phyloP scores from a whole-genome alignment of 345 rosid species.

The Populus pruinosa region DNA sequence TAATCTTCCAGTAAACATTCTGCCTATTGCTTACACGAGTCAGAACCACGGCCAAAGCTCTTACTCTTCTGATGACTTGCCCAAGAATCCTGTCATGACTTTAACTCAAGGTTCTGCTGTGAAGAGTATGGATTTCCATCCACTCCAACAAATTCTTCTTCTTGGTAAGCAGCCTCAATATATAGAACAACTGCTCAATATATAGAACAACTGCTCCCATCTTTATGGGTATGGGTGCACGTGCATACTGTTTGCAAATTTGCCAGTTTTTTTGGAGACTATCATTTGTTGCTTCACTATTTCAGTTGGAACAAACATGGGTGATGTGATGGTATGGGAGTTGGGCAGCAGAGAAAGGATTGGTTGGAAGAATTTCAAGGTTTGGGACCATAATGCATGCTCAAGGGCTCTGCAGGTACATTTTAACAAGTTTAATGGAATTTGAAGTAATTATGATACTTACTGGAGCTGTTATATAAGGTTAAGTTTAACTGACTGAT shows the following conservation, averaged over 20 bases:
- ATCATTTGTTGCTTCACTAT: constrained; percentile 16
- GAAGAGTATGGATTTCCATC: constrained; percentile 93
- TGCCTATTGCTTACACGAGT: constrained; percentile 56
- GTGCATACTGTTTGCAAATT: not conserved
- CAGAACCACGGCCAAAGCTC: constrained; percentile 76
- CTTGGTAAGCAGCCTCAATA: constrained; percentile 52
- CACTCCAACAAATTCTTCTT: constrained; percentile 66
- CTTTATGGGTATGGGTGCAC: not conserved
- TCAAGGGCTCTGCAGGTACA: constrained; percentile 66
- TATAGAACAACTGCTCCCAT: constrained; percentile 4
- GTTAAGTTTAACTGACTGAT: constrained; percentile 8
- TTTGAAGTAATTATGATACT: constrained; percentile 5
- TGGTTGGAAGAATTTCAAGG: constrained; percentile 53
- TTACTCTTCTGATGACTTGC: constrained; percentile 73
- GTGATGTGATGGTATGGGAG: constrained; percentile 73
- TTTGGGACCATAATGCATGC: constrained; percentile 56
- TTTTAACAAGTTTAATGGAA: constrained; percentile 10
- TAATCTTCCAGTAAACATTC: constrained; percentile 63
- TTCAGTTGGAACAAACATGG: constrained; percentile 79
- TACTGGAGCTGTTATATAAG: not conserved
- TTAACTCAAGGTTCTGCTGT: constrained; percentile 68
- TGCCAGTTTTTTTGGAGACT: constrained; percentile 1
- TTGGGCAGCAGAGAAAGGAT: constrained; percentile 62
- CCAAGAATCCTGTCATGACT: constrained; percentile 55
- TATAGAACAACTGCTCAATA: constrained; percentile 5